Percentiles rank a stretch among this genome's conserved stretches.
Evolutionary conservation across 768 basidiomycete genomes (phyloP).

Genomic region (Tremella yokohamensis): DNA sequence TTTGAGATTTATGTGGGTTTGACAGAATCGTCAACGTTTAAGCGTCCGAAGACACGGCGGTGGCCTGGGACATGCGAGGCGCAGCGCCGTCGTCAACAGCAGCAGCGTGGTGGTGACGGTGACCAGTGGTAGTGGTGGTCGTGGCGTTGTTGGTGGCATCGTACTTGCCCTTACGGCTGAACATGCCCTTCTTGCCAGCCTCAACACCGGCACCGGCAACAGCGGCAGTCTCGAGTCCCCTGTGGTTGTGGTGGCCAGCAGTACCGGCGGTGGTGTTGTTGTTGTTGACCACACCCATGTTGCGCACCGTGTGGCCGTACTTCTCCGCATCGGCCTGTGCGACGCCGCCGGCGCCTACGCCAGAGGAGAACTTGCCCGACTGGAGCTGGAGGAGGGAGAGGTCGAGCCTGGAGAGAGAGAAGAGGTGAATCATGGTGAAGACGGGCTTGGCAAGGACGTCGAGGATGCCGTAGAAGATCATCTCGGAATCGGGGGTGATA

Average conservation of each 20-base stretch:
- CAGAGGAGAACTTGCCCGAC: slow-evolving; percentile 46
- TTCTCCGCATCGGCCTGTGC: slow-evolving; percentile 31
- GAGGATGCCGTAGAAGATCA: slow-evolving; percentile 59
- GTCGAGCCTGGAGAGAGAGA: slow-evolving; percentile 45
- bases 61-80: too few relatives aligned
- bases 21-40: too few relatives aligned
- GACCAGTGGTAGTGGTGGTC: slow-evolving; percentile 1
- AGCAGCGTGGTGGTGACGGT: slow-evolving; percentile 6
- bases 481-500: slow-evolving; percentile 58
- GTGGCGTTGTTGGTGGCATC: slow-evolving; percentile 16
- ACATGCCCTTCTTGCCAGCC: slow-evolving; percentile 31
- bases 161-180: slow-evolving; percentile 24
- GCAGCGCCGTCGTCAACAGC: not conserved
- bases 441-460: slow-evolving; percentile 52
- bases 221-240: not conserved
- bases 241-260: slow-evolving; percentile 12
- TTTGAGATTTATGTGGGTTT: too few relatives aligned
- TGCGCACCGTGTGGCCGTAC: slow-evolving; percentile 7
- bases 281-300: slow-evolving; percentile 11
- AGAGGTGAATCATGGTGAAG: slow-evolving; percentile 49
- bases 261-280: slow-evolving; percentile 4
- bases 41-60: too few relatives aligned
- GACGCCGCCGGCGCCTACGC: slow-evolving; percentile 15
- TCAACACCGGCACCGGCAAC: not conserved
- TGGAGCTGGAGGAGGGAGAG: slow-evolving; percentile 47